These are phyloP conservation scores for Fagopyrum esculentum DNA, from an alignment of 148 eudicot species.

Conservation along the genomic window DNA sequence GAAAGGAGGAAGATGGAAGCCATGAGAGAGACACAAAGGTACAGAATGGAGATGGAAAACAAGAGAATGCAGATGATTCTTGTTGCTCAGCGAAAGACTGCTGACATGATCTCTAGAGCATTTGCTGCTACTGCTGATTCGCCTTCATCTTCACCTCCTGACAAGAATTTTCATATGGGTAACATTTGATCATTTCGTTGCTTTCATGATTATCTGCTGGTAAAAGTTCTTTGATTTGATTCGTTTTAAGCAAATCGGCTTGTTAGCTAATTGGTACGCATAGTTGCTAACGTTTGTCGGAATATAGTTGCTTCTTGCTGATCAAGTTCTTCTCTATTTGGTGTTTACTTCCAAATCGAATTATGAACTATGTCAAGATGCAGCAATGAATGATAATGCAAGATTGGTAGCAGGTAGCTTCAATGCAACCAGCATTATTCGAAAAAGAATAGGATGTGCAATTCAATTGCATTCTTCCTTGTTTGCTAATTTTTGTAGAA, in stretches of 20 bases:
- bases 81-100: conserved; percentile 48
- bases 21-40: conserved; percentile 53
- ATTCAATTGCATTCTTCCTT: no score
- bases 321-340: neutral
- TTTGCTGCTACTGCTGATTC: conserved; percentile 20
- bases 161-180: conserved; percentile 3
- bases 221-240: neutral
- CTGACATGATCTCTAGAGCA: conserved; percentile 43
- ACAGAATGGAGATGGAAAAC: conserved; percentile 71
- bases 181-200: neutral
- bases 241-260: neutral
- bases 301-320: neutral
- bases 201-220: neutral
- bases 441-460: no score
- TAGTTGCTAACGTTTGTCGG: conserved; percentile 4
- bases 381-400: neutral
- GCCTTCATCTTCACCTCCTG: neutral
- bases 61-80: conserved; percentile 64
- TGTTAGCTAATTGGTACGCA: neutral
- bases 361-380: neutral
- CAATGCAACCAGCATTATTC: no score
- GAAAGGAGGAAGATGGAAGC: conserved; percentile 73
- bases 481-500: no score
- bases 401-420: no score
- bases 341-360: neutral